Evolutionary conservation across 2,329 filamentous ascomycete species (phyloP).

Genomic region (Chaetomiaceae sp.): DNA sequence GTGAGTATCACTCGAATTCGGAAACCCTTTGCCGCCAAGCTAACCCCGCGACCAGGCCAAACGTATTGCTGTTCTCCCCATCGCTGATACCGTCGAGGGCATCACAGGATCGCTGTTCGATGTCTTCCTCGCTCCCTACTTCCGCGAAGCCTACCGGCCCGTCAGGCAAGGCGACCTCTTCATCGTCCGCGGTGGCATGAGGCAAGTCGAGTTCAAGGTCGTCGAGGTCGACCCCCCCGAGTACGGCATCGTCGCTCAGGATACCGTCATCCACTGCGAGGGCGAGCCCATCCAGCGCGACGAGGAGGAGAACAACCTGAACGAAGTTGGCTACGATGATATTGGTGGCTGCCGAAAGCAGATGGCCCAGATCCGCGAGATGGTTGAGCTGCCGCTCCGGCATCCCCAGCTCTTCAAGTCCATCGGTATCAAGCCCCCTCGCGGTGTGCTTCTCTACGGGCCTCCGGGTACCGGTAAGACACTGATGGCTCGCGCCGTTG

Average conservation of each 20-base stretch:
- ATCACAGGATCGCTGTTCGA: conserved; percentile 97
- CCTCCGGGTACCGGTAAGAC: conserved; percentile 99
- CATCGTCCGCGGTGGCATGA: conserved; percentile 95
- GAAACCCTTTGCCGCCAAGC: not conserved
- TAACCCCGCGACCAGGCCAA: conserved; percentile 63
- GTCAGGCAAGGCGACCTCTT: conserved; percentile 97
- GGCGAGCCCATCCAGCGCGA: conserved; percentile 94
- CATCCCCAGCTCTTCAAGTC: conserved; percentile 99
- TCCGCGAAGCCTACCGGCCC: conserved; percentile 97
- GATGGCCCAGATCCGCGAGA: conserved; percentile 98
- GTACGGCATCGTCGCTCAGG: conserved; percentile 97
- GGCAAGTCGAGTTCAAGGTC: conserved; percentile 99
- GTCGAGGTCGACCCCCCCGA: conserved; percentile 98
- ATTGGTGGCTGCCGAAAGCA: conserved; percentile 99
- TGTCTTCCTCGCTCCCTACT: conserved; percentile 98
- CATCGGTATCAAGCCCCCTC: conserved; percentile 98
- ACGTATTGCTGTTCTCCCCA: conserved; percentile 95
- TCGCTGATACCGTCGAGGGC: conserved; percentile 96
- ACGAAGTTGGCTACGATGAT: conserved; percentile 98
- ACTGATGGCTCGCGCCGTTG: conserved; percentile 95
- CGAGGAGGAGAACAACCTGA: conserved; percentile 98
- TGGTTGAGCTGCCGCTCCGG: conserved; percentile 93
- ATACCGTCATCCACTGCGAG: conserved; percentile 98
- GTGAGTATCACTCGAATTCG: conserved; percentile 52
- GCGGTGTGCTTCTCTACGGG: conserved; percentile 93